A percentile compares a stretch with the other conserved stretches of the same genome.
Evolutionary conservation across 2,329 filamentous ascomycete species (phyloP).

Genomic region (Camillea tinctor): DNA sequence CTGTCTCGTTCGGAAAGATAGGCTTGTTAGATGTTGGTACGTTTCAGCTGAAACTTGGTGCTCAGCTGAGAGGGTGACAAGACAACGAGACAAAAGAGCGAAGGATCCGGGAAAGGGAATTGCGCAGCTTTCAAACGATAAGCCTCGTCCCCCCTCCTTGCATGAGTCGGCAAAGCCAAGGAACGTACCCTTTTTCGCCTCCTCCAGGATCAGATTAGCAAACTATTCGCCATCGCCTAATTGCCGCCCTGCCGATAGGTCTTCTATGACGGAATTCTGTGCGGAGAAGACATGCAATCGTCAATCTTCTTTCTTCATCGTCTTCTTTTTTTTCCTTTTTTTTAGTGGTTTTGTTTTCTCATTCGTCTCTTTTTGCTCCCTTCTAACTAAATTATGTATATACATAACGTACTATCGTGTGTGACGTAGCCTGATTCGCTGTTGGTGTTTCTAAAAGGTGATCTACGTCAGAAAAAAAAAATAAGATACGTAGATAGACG

Average conservation of each 20-base stretch:
- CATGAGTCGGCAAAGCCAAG: background rate
- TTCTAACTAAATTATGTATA: background rate
- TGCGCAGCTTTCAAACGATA: background rate
- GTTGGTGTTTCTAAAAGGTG: background rate
- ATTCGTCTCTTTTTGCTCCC: background rate
- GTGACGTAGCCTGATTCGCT: background rate
- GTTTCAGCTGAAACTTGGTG: too few relatives aligned
- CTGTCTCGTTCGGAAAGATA: background rate
- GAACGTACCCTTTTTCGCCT: background rate
- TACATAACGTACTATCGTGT: background rate
- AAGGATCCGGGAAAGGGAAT: background rate
- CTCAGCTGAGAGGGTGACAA: too few relatives aligned
- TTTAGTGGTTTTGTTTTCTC: too few relatives aligned
- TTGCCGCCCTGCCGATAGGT: background rate
- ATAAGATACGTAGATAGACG: background rate
- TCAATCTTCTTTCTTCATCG: background rate
- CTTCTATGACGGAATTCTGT: background rate
- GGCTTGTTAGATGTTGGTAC: too few relatives aligned
- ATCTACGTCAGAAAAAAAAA: background rate
- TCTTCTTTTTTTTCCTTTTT: too few relatives aligned
- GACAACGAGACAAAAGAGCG: too few relatives aligned
- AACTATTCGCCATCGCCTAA: conserved; percentile 1
- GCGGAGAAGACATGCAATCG: conserved; percentile 1
- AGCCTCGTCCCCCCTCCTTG: background rate
- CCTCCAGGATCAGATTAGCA: background rate